A percentile compares a stretch with the other conserved stretches of the same genome.
These are phyloP conservation scores for Daldinia loculata DNA, from an alignment of 495 filamentous ascomycete genomes.

Conservation along the genomic window DNA sequence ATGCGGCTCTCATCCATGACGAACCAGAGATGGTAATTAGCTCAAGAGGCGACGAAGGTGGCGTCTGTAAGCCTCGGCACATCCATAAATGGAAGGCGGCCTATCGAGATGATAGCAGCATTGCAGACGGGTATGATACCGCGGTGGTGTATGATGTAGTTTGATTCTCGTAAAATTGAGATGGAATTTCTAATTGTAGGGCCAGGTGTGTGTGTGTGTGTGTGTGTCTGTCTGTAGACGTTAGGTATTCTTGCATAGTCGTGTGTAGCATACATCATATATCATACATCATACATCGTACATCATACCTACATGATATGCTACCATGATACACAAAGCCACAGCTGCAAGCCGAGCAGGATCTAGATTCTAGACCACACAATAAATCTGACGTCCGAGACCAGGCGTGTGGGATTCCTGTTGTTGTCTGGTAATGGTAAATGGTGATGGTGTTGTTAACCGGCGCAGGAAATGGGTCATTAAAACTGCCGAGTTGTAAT, in stretches of 20 bases:
- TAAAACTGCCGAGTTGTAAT: constrained; percentile 42
- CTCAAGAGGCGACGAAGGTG: constrained; percentile 20
- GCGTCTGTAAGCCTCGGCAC: constrained; percentile 25
- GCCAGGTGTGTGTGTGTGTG: constrained; percentile 2
- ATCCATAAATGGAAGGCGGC: constrained; percentile 12
- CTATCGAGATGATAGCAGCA: constrained; percentile 9
- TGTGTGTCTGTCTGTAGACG: not conserved
- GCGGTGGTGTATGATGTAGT: constrained; percentile 13
- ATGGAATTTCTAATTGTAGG: constrained; percentile 15
- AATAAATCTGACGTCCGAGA: constrained; percentile 20
- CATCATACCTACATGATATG: no score
- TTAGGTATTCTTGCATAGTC: constrained; percentile 22
- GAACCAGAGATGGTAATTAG: constrained; percentile 22
- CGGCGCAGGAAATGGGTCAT: constrained; percentile 10
- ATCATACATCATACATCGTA: not conserved
- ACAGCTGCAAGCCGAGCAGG: constrained; percentile 18
- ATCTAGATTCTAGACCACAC: constrained; percentile 33
- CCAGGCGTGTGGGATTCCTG: constrained; percentile 28
- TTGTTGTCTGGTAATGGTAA: constrained; percentile 6
- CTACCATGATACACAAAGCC: not conserved
- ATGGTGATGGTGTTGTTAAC: not conserved
- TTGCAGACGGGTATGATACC: constrained; percentile 7
- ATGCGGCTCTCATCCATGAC: constrained; percentile 31
- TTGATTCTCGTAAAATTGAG: constrained; percentile 1
- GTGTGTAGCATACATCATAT: constrained; percentile 9